Base-by-base conservation (phyloP, 2,329 filamentous ascomycete species). In the Calycina herbarum region DNA sequence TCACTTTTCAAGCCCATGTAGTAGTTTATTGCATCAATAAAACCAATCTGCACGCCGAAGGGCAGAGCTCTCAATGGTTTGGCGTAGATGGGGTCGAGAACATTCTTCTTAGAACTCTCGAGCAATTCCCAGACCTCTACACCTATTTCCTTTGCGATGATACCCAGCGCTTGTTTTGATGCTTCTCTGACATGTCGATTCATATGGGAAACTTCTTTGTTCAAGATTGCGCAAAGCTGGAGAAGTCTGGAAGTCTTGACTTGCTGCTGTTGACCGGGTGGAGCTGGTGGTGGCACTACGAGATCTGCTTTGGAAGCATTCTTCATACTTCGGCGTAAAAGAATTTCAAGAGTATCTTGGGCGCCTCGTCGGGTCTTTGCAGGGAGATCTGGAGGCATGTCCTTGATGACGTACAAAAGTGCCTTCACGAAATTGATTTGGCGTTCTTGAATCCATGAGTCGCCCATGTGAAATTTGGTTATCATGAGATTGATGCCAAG, bases 351-450 rank as follows among this genome's bases (percentile, higher is more conserved):
- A 0, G 94, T 96, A 24, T 89, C 85, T 77, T 96, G 92, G 0
- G 95, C 94, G 66, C 92, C 88, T 40, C 89, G 83, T 42, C 95
- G 86, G 1, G 95, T 97, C 74, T 90, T 94, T 64, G 96, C 93
- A 1, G 96, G 94, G 0, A 99, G 84, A 76, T 99, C 95, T 64
- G 92, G 86, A 0, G 96, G 95, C 85, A 97, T 97, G 76, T 99
- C 95, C 79, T 99, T 99, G 80, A 99, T 93, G 69, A 99, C 94
- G 78, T 96, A 97, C 79, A 97, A 89, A 64, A 99, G 82, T n/a
- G 94, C 92, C 61, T 92, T 88, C 66, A 95, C 89, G 72, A 97
- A 94, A 66, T 98, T 93, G 62, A 90, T 86, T 75, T 97, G 93
- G 72, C 93, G 91, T 13, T 89, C 86, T 24, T 87, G 83, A 40